These are phyloP conservation scores for Isoetes taiwanensis DNA, from an alignment of 75 land plant species.

Conservation along the genomic window DNA sequence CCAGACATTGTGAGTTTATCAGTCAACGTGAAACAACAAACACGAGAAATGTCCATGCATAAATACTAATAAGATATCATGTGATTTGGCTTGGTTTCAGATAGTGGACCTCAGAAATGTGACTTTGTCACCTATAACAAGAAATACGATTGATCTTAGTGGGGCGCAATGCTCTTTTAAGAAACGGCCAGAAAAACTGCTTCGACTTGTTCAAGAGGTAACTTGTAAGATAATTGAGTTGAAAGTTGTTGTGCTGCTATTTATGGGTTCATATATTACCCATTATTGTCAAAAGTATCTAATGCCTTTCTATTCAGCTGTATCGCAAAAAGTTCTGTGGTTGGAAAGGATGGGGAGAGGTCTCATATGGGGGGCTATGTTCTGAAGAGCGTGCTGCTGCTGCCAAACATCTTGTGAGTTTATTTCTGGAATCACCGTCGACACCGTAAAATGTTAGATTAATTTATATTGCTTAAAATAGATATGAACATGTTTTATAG, in stretches of 20 bases:
- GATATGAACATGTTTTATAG: slow-evolving; percentile 16
- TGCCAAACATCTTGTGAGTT: slow-evolving; percentile 64
- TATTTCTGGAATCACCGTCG: not conserved
- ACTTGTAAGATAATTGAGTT: not conserved
- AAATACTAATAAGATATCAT: not conserved
- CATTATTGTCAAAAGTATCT: not conserved
- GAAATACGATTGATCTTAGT: slow-evolving; percentile 37
- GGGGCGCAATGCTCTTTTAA: slow-evolving; percentile 44
- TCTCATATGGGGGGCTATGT: slow-evolving; percentile 78
- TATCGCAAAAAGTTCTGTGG: slow-evolving; percentile 49
- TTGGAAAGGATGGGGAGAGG: slow-evolving; percentile 99
- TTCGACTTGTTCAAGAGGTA: slow-evolving; percentile 70
- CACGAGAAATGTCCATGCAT: not conserved
- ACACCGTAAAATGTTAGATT: not conserved
- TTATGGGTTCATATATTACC: too few relatives aligned
- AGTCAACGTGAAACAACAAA: slow-evolving; percentile 1
- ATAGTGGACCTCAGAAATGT: slow-evolving; percentile 61
- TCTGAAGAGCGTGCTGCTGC: slow-evolving; percentile 62
- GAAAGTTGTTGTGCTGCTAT: too few relatives aligned
- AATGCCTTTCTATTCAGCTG: not conserved
- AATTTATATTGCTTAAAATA: not conserved
- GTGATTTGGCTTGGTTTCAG: slow-evolving; percentile 22
- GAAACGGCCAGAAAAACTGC: slow-evolving; percentile 42
- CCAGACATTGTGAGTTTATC: slow-evolving; percentile 64
- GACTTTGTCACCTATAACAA: slow-evolving; percentile 35